phyloP scores from a whole-genome alignment of 164 flowering plant species.

The Akebia trifoliata region DNA sequence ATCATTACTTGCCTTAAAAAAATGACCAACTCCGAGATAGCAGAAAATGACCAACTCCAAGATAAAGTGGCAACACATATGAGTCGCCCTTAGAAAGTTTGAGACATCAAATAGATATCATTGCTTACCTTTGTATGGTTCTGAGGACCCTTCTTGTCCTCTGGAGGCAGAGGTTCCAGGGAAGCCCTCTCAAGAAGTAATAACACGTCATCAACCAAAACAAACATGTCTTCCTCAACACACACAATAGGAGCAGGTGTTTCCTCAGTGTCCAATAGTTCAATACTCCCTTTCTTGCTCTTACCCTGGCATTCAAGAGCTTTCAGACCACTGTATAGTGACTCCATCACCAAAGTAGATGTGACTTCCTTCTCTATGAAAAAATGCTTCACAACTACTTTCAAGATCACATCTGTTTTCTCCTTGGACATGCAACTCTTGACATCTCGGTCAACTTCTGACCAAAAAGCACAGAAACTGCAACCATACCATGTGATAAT shows the following conservation, averaged over 20 bases:
- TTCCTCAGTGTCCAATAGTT: slow-evolving; percentile 55
- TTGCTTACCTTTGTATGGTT: slow-evolving; percentile 77
- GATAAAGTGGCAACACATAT: too few relatives aligned
- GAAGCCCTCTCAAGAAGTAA: slow-evolving; percentile 80
- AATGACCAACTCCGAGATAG: too few relatives aligned
- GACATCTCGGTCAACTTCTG: slow-evolving; percentile 65
- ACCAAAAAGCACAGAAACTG: slow-evolving; percentile 91
- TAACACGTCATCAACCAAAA: slow-evolving; percentile 83
- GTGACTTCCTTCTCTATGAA: slow-evolving; percentile 97
- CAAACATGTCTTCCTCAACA: slow-evolving; percentile 82
- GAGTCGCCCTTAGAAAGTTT: neutral
- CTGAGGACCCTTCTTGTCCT: slow-evolving; percentile 95
- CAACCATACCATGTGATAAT: slow-evolving; percentile 21
- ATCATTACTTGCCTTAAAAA: too few relatives aligned
- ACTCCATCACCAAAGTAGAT: slow-evolving; percentile 97
- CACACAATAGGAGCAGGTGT: slow-evolving; percentile 65
- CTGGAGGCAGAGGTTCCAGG: slow-evolving; percentile 85
- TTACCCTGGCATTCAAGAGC: slow-evolving; percentile 77
- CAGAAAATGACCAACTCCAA: too few relatives aligned
- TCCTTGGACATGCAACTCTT: slow-evolving; percentile 80
- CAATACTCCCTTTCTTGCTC: slow-evolving; percentile 44
- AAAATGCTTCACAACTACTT: slow-evolving; percentile 80
- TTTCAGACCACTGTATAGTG: slow-evolving; percentile 90
- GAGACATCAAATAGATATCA: neutral
- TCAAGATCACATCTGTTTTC: slow-evolving; percentile 70